Conservation (phyloP, 306 rosid genomes). For the Vigna unguiculata region DNA sequence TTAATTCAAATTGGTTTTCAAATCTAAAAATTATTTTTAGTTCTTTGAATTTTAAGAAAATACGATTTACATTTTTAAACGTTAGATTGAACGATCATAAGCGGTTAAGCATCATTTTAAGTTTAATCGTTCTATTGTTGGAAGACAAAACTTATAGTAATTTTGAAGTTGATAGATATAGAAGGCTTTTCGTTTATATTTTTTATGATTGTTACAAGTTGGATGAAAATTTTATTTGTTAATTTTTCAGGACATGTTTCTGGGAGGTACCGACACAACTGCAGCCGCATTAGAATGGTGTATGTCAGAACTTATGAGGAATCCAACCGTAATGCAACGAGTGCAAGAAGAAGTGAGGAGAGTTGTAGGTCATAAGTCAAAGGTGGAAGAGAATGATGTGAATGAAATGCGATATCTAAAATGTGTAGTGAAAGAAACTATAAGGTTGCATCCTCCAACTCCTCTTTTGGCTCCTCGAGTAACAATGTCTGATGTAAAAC, state of each 20-base stretch:
- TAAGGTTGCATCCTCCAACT: constrained; percentile 58
- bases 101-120: neutral
- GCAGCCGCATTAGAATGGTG: constrained; percentile 57
- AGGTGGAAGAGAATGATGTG: constrained; percentile 51
- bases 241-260: constrained; percentile 62
- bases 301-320: constrained; percentile 55
- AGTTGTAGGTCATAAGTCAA: constrained; percentile 51
- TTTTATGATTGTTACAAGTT: neutral
- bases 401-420: constrained; percentile 59
- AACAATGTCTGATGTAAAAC: constrained; percentile 34
- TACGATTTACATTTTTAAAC: too few species aligned
- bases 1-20: too few species aligned
- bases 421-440: constrained; percentile 57
- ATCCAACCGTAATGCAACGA: constrained; percentile 56
- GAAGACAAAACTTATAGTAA: neutral
- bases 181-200: neutral
- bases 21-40: too few species aligned
- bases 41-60: too few species aligned
- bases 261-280: constrained; percentile 46
- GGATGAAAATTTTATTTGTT: neutral
- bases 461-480: constrained; percentile 53
- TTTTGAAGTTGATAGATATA: neutral
- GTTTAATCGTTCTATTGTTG: neutral
- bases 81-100: too few species aligned
- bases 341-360: constrained; percentile 66